Conservation (phyloP, 2,329 filamentous ascomycete genomes). For the Gnomoniopsis smithogilvyi region DNA sequence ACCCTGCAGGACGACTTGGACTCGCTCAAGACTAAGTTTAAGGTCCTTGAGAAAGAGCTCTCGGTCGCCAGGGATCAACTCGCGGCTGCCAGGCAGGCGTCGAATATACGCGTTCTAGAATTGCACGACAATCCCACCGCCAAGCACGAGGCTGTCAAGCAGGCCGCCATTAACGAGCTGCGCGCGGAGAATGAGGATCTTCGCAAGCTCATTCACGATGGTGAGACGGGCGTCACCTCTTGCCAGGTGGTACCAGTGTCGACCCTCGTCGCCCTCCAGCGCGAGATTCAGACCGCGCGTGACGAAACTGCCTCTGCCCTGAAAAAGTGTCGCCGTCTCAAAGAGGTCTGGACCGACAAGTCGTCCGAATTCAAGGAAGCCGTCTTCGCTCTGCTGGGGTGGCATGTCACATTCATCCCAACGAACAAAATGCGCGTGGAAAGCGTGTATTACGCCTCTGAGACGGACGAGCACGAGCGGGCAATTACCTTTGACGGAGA, state of each 20-base stretch:
- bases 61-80: conserved; percentile 72
- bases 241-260: conserved; percentile 70
- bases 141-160: conserved; percentile 79
- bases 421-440: conserved; percentile 95
- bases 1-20: conserved; percentile 77
- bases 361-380: conserved; percentile 93
- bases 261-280: conserved; percentile 70
- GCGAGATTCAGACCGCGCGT: conserved; percentile 71
- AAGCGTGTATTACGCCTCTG: conserved; percentile 73
- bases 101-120: conserved; percentile 78
- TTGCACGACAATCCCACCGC: conserved; percentile 91
- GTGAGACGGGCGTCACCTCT: conserved; percentile 29
- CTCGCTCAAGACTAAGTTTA: conserved; percentile 64
- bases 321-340: conserved; percentile 81
- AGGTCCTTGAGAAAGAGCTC: conserved; percentile 72
- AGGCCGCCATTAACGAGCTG: conserved; percentile 72
- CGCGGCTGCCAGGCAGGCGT: conserved; percentile 59
- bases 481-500: conserved; percentile 87
- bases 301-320: conserved; percentile 69
- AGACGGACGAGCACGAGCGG: conserved; percentile 67
- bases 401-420: conserved; percentile 94
- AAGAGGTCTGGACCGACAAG: conserved; percentile 90
- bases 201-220: conserved; percentile 63
- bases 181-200: conserved; percentile 82
- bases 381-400: conserved; percentile 86